These are phyloP conservation scores for Botryotinia calthae DNA, from an alignment of 2,329 filamentous ascomycete species.

Conservation along the genomic window DNA sequence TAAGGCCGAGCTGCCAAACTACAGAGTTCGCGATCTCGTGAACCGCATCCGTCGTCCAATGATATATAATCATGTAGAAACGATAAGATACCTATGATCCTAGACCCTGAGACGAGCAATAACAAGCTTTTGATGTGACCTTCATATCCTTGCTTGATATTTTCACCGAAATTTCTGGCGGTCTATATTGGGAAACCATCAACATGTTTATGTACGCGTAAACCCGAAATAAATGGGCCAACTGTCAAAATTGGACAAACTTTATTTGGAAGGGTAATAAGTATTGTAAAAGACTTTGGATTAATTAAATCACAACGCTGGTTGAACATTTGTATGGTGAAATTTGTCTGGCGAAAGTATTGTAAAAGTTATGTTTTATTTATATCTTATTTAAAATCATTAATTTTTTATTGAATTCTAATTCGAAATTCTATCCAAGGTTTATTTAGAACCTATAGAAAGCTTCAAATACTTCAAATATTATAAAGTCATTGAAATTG, in stretches of 20 bases:
- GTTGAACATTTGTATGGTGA: too few relatives aligned
- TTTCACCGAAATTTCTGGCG: not conserved
- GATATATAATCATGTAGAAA: not conserved
- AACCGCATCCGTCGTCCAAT: not conserved
- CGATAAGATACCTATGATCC: not conserved
- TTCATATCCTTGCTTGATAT: not conserved
- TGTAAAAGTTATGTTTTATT: too few relatives aligned
- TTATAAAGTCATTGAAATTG: too few relatives aligned
- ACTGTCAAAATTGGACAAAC: not conserved
- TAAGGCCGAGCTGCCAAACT: slow-evolving; percentile 10
- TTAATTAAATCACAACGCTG: too few relatives aligned
- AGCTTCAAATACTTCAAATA: too few relatives aligned
- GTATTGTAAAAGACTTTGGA: too few relatives aligned
- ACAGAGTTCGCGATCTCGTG: not conserved
- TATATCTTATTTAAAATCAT: too few relatives aligned
- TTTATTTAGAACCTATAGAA: too few relatives aligned
- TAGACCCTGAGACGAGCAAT: not conserved
- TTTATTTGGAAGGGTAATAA: too few relatives aligned
- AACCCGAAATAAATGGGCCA: not conserved
- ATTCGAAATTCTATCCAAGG: too few relatives aligned
- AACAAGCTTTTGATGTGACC: not conserved
- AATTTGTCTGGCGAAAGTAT: too few relatives aligned
- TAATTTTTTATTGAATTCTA: too few relatives aligned
- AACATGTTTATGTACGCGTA: not conserved
- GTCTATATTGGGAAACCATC: not conserved